Evolutionary conservation across 2,329 filamentous ascomycete genomes (phyloP).

Genomic region (Hymenotorrendiella dingleyae): DNA sequence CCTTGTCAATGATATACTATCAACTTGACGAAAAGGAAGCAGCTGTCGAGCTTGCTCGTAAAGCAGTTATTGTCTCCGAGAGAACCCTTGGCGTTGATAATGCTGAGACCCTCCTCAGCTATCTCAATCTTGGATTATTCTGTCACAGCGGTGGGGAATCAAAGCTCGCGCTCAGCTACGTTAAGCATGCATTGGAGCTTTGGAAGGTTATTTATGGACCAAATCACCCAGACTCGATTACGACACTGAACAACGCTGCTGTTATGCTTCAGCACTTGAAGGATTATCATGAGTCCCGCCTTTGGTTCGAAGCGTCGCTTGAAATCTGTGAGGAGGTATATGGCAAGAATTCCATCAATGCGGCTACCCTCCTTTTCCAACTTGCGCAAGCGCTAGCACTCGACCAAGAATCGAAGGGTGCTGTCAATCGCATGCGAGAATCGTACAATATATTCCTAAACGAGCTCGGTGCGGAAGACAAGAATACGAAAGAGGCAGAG

Average conservation of each 20-base stretch:
- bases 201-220: conserved; percentile 97
- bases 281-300: conserved; percentile 85
- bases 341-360: conserved; percentile 84
- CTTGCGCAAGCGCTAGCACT: conserved; percentile 90
- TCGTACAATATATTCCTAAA: conserved; percentile 92
- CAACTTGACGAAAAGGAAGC: conserved; percentile 96
- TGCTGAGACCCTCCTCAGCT: conserved; percentile 87
- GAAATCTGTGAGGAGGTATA: conserved; percentile 84
- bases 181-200: conserved; percentile 85
- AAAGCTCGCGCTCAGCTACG: conserved; percentile 77
- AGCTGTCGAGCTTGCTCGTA: conserved; percentile 89
- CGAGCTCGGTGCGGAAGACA: conserved; percentile 82
- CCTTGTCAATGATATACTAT: conserved; percentile 91
- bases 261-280: conserved; percentile 98
- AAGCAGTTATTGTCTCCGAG: conserved; percentile 94
- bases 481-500: conserved; percentile 97
- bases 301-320: conserved; percentile 95
- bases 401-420: conserved; percentile 90
- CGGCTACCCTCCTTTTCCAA: conserved; percentile 93
- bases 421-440: conserved; percentile 90
- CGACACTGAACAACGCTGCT: conserved; percentile 95
- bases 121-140: conserved; percentile 92
- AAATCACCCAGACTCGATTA: conserved; percentile 94
- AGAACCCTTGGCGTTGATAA: conserved; percentile 90
- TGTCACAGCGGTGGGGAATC: conserved; percentile 90